These are phyloP conservation scores for Barnettozyma californica DNA, from an alignment of 805 yeast genomes.

Conservation along the genomic window DNA sequence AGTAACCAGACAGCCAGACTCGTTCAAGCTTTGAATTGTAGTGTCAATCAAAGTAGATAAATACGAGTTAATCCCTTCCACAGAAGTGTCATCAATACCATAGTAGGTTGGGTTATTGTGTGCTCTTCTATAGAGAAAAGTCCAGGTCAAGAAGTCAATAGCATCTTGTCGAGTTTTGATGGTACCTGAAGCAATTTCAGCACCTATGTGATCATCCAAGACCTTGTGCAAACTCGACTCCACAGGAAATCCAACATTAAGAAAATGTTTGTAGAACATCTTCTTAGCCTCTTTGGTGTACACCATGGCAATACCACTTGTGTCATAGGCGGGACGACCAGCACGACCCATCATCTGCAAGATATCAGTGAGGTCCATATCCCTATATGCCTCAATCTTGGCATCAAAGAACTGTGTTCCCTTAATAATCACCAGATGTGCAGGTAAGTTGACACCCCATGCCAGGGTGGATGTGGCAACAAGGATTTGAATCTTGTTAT, in stretches of 20 bases:
- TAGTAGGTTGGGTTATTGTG: constrained; percentile 87
- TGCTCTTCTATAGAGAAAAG: constrained; percentile 90
- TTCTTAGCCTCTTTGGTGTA: constrained; percentile 78
- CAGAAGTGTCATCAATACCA: constrained; percentile 74
- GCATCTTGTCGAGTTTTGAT: constrained; percentile 93
- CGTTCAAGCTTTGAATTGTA: constrained; percentile 60
- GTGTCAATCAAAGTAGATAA: constrained; percentile 66
- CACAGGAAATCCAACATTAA: constrained; percentile 94
- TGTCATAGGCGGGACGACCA: constrained; percentile 96
- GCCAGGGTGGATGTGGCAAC: constrained; percentile 97
- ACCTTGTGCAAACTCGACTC: constrained; percentile 78
- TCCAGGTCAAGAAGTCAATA: constrained; percentile 92
- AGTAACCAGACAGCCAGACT: constrained; percentile 63
- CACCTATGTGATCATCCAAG: constrained; percentile 87
- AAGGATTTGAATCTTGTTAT: constrained; percentile 81
- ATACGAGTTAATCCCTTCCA: constrained; percentile 71
- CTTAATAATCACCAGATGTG: constrained; percentile 92
- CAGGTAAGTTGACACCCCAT: constrained; percentile 99
- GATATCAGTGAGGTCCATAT: constrained; percentile 91
- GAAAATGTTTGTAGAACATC: constrained; percentile 79
- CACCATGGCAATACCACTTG: constrained; percentile 86
- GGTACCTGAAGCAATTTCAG: constrained; percentile 93
- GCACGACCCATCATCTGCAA: constrained; percentile 99
- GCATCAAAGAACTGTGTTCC: constrained; percentile 96
- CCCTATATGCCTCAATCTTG: constrained; percentile 89